Evolutionary conservation across 1,284 basidiomycete genomes (phyloP).

Genomic region (Malassezia obtusa): DNA sequence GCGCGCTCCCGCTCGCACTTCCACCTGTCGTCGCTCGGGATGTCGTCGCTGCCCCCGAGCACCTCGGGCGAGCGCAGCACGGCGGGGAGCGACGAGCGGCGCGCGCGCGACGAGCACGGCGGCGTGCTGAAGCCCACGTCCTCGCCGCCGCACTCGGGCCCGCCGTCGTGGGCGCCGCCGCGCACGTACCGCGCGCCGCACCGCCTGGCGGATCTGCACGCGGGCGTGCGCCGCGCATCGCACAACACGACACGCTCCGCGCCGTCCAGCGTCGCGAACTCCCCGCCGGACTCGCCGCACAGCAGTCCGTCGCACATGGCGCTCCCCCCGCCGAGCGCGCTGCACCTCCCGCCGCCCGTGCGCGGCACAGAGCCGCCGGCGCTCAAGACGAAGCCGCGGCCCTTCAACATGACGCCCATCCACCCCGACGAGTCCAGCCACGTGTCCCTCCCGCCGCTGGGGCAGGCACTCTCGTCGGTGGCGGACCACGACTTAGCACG

Average conservation of each 20-base stretch:
- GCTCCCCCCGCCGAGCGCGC: conserved; percentile 1
- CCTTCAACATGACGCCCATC: conserved; percentile 21
- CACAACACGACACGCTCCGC: conserved; percentile 15
- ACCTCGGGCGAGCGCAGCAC: conserved; percentile 42
- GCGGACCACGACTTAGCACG: not conserved
- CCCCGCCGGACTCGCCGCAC: conserved; percentile 19
- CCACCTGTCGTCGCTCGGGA: conserved; percentile 35
- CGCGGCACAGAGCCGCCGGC: not conserved
- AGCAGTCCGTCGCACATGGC: not conserved
- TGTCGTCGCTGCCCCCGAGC: conserved; percentile 25
- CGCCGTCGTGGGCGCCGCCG: not conserved
- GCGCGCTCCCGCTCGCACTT: conserved; percentile 38
- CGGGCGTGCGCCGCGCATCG: not conserved
- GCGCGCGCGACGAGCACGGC: conserved; percentile 15
- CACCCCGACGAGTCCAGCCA: not conserved
- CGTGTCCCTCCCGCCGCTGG: conserved; percentile 4
- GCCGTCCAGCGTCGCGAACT: conserved; percentile 17
- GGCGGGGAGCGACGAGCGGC: conserved; percentile 22
- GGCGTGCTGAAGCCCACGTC: not conserved
- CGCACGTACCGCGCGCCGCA: not conserved
- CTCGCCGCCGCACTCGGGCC: not conserved
- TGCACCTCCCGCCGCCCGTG: not conserved
- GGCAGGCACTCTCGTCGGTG: conserved; percentile 8
- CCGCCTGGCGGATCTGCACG: not conserved
- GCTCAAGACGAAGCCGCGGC: not conserved